A percentile compares a stretch with the other conserved stretches of the same genome.
phyloP scores from a whole-genome alignment of 1,284 basidiomycete genomes.

The Apiotrichum gracile region DNA sequence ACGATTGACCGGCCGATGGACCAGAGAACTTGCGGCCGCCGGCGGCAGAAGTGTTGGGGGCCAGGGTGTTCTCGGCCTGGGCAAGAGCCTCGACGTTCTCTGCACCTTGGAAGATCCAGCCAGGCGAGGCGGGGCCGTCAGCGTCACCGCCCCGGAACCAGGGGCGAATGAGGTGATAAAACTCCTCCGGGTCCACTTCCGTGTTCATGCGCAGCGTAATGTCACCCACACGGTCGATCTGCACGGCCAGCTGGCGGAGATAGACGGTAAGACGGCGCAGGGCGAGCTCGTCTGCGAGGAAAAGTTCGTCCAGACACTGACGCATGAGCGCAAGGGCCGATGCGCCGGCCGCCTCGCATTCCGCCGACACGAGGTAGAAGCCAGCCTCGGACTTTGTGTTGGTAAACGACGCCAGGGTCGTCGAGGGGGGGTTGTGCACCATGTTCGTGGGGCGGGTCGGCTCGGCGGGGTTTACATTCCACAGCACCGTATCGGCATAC shows the following conservation, averaged over 20 bases:
- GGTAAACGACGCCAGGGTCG: slow-evolving; percentile 66
- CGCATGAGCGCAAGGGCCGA: slow-evolving; percentile 81
- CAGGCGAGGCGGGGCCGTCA: slow-evolving; percentile 54
- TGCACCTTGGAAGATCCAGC: slow-evolving; percentile 78
- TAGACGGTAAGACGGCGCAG: slow-evolving; percentile 66
- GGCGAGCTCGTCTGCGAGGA: slow-evolving; percentile 76
- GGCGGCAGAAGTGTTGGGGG: slow-evolving; percentile 16
- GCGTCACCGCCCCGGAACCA: slow-evolving; percentile 88
- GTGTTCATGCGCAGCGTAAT: slow-evolving; percentile 63
- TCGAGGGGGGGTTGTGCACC: slow-evolving; percentile 50
- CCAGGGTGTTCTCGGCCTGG: slow-evolving; percentile 46
- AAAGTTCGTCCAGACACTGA: slow-evolving; percentile 81
- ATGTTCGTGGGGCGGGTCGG: slow-evolving; percentile 53
- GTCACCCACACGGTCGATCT: slow-evolving; percentile 62
- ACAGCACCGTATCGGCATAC: slow-evolving; percentile 88
- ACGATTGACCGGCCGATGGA: slow-evolving; percentile 84
- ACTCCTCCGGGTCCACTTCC: slow-evolving; percentile 70
- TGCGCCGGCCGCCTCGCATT: slow-evolving; percentile 89
- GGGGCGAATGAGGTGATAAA: slow-evolving; percentile 79
- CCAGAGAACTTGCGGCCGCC: slow-evolving; percentile 62
- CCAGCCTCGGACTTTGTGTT: slow-evolving; percentile 76
- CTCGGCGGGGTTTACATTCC: slow-evolving; percentile 65
- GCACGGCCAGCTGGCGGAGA: slow-evolving; percentile 59
- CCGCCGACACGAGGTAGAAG: slow-evolving; percentile 81
- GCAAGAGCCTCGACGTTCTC: slow-evolving; percentile 51